Evolutionary conservation across 345 rosid species (phyloP).

Genomic region (Salix koriyanagi): DNA sequence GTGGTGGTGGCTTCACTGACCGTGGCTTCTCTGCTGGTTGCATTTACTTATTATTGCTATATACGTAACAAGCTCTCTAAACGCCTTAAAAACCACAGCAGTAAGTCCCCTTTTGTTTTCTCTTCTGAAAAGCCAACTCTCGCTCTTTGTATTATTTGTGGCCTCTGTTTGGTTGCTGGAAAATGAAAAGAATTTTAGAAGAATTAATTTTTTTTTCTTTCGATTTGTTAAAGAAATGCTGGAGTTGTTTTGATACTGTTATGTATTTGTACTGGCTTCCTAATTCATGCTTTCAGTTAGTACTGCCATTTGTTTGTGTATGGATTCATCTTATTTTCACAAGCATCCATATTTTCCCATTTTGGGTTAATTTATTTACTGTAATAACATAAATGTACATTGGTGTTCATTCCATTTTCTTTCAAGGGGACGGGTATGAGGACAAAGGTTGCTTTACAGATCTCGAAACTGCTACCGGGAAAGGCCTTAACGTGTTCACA

Average conservation of each 20-base stretch:
- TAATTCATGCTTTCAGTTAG: no score
- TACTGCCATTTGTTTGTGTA: no score
- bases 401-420: slow-evolving; percentile 3
- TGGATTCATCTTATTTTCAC: no score
- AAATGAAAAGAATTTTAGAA: neutral
- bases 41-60: slow-evolving; percentile 92
- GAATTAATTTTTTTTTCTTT: no score
- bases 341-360: neutral
- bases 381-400: neutral
- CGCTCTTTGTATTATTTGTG: no score
- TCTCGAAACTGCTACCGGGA: slow-evolving; percentile 38
- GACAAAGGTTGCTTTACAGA: slow-evolving; percentile 40
- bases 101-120: slow-evolving; percentile 25
- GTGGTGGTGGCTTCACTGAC: slow-evolving; percentile 80
- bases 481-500: slow-evolving; percentile 62
- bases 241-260: no score
- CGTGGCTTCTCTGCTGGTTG: slow-evolving; percentile 63
- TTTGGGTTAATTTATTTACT: neutral
- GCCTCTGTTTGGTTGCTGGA: neutral
- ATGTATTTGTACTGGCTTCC: no score
- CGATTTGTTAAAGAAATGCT: no score
- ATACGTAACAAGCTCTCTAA: slow-evolving; percentile 74
- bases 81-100: slow-evolving; percentile 39
- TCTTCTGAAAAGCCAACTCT: neutral
- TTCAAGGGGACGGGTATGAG: slow-evolving; percentile 46